Evolutionary conservation across 345 rosid genomes (phyloP), one percentile per base, ranked within the genome.

Genomic region (Turnera subulata): DNA sequence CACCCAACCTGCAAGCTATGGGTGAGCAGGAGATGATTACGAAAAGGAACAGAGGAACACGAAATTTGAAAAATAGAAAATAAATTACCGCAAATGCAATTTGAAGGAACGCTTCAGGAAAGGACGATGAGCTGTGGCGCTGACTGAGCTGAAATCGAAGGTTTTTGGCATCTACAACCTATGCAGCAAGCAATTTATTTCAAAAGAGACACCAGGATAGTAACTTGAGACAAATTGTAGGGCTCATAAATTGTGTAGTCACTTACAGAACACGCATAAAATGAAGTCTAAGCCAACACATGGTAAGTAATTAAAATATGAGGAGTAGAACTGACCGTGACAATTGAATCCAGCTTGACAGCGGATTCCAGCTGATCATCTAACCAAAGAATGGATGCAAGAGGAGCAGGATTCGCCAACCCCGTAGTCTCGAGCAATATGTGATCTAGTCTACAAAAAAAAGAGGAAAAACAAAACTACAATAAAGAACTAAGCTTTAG

Each of bases 141-240:
- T 76, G 73, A 44, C 72, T 71, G 61, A 92, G 84, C 81, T 86
- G 95, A 74, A 84, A 78, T 7, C 63, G 82, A 51, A 92, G 88
- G 69, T 92, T 92, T 70, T 83, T 89, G 69, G 98, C 98, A 82
- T 92, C 98, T 64, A 83, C 98, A 33, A 92, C 98, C 98, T 92
- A 58, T 55, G 60, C n/a, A 62, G 70, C 42, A 25, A 68, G 39
- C 51, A 65, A 67, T 38, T 43, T 45, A 29, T 42, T 26, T 29
- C 8, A 8, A 4, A 4, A 8, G 35, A 3, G 35, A 29, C 35
- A 29, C 35, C 35, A 29, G 4, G 35, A 8, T 29, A 29, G 35
- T 29, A 29, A 29, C 5, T 4, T 29, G 8, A 3, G 8, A 8
- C 4, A 29, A 4, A 29, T 29, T 3, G 4, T 3, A 29, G 35